Percentiles rank a stretch among this genome's conserved stretches.
phyloP scores from a whole-genome alignment of 495 filamentous ascomycete species.

The Aspergillus bertholletiae region DNA sequence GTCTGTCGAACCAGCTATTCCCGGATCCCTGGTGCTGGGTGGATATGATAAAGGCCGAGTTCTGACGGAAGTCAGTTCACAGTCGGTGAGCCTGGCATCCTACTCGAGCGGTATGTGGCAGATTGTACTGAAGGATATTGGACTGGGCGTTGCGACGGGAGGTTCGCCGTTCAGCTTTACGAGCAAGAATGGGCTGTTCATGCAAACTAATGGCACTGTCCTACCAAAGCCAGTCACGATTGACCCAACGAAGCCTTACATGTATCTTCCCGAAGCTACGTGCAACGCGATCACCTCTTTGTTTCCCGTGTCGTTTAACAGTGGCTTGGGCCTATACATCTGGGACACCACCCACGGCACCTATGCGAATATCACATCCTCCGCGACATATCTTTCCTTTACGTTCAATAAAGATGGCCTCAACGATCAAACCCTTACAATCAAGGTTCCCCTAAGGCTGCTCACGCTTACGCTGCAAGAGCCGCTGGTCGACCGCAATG shows the following conservation, averaged over 20 bases:
- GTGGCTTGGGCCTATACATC: constrained; percentile 40
- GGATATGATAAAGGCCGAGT: constrained; percentile 49
- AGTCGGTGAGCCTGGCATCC: constrained; percentile 1
- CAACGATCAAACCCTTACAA: constrained; percentile 33
- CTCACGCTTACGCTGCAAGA: constrained; percentile 48
- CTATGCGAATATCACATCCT: constrained; percentile 42
- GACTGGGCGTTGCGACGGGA: constrained; percentile 37
- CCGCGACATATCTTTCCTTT: constrained; percentile 48
- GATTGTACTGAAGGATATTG: constrained; percentile 37
- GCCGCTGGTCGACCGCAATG: constrained; percentile 40
- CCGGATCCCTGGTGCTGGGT: constrained; percentile 44
- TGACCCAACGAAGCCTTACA: constrained; percentile 42
- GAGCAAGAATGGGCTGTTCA: constrained; percentile 32
- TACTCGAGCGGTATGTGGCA: constrained; percentile 15
- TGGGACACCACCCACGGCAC: constrained; percentile 43
- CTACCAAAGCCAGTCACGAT: constrained; percentile 22
- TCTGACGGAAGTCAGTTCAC: constrained; percentile 21
- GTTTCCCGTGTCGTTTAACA: constrained; percentile 43
- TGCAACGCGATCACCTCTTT: constrained; percentile 45
- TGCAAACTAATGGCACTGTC: constrained; percentile 25
- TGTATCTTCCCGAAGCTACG: constrained; percentile 46
- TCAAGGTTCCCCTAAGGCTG: constrained; percentile 52
- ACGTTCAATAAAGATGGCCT: constrained; percentile 32
- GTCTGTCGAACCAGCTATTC: constrained; percentile 33
- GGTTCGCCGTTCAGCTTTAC: constrained; percentile 38